Percentiles rank a stretch among this genome's conserved stretches.
These are phyloP conservation scores for Populus nigra DNA, from an alignment of 345 rosid genomes.

Conservation along the genomic window DNA sequence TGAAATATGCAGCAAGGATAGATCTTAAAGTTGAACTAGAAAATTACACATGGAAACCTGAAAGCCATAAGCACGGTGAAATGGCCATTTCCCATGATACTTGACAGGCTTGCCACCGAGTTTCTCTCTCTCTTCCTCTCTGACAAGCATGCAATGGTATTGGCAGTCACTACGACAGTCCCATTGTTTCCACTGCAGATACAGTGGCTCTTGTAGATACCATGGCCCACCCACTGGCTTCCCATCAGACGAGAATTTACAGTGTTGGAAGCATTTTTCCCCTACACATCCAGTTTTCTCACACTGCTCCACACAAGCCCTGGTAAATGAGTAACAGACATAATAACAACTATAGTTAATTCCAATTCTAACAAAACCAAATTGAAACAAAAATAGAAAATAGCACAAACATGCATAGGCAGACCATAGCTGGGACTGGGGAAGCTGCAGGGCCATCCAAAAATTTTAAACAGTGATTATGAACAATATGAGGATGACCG, in stretches of 20 bases:
- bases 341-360: neutral
- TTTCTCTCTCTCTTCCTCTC: constrained; percentile 72
- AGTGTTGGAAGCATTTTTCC: constrained; percentile 71
- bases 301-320: constrained; percentile 73
- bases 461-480: neutral
- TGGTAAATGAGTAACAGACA: constrained; percentile 17
- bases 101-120: constrained; percentile 68
- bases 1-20: constrained; percentile 1
- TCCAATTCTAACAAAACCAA: neutral
- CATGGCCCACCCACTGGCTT: constrained; percentile 72
- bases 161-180: constrained; percentile 69
- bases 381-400: neutral
- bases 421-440: neutral
- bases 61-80: constrained; percentile 67
- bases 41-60: constrained; percentile 43
- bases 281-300: constrained; percentile 83
- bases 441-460: neutral
- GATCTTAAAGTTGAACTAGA: neutral
- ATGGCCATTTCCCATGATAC: constrained; percentile 90
- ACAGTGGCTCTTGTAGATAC: constrained; percentile 89
- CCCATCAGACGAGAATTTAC: constrained; percentile 87
- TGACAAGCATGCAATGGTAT: constrained; percentile 75
- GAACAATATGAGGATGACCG: neutral
- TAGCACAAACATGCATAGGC: neutral
- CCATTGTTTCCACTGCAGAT: constrained; percentile 87